Base-by-base conservation (phyloP, 1,284 basidiomycete species). In the Caloboletus firmus region DNA sequence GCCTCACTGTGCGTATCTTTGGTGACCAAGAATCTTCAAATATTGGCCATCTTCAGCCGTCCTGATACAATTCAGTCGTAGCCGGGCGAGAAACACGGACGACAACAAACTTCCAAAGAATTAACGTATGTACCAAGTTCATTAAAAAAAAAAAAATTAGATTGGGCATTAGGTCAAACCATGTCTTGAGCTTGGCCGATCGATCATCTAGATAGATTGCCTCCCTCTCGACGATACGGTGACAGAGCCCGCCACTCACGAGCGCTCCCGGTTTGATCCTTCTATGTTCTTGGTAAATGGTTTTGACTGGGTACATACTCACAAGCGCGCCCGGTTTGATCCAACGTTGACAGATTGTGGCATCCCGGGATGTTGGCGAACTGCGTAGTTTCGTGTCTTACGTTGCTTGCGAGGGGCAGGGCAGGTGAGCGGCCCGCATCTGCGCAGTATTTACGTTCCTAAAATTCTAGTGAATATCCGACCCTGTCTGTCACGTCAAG, bases 41-140 rank as follows among this genome's bases (percentile, higher is more conserved):
- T n/a, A n/a, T n/a, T 13, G 8, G 30, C 24, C 30, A 32, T 12
- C 41, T 32, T 26, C 15, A 34, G 15, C 20, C 3, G 4, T 36
- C 9, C 31, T 10, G 32, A n/a, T 37, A 41, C 3, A 36, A 41
- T 15, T 17, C 18, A 26, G 13, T 48, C 48, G 28, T 37, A 49
- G 45, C 39, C 26, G 18, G 6, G 37, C 51, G 41, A 30, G 40
- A 37, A 34, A 56, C 37, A 13, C 47, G 37, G 56, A 54, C 40
- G 28, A 26, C 24, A 5, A 22, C 24, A 3, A 17, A 18, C 17
- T 7, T 43, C 22, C 13, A 46, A 34, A 9, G 54, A 31, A 55
- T 18, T 31, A n/a, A n/a, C n/a, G n/a, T n/a, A n/a, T n/a, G n/a
- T n/a, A n/a, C n/a, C n/a, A n/a, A n/a, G n/a, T n/a, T n/a, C n/a